Evolutionary conservation across 2,329 filamentous ascomycete species (phyloP), one percentile per base, ranked within the genome.

Genomic region (Cladophialophora yegresii): DNA sequence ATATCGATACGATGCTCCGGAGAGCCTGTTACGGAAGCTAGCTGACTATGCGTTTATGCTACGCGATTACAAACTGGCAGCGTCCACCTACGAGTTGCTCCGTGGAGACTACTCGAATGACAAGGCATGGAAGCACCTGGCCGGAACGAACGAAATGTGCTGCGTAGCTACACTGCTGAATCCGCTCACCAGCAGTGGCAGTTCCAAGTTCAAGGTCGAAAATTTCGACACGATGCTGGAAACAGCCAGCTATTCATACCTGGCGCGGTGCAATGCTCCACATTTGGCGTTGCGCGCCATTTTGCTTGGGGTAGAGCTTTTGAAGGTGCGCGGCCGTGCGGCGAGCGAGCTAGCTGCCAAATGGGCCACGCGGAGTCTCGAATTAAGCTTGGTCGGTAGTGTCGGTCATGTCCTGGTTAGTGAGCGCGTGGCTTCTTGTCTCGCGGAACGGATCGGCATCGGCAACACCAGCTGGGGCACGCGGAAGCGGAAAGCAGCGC

Each of bases 1-100:
- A 75, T 99, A 98, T 76, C 83, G 85, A 28, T 89, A 91, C 0
- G 92, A 96, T 67, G 82, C 90, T 0, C 88, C 92, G 0, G 96
- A 99, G 79, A 93, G 93, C 3, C 85, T 95, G 56, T 91, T 99
- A 86, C 88, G 95, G 40, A 96, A 96, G 74, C 81, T 99, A 55
- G 95, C 91, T 50, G 95, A 99, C 75, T 98, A 93, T 77, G 89
- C 92, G 10, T 96, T 99, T 73, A 97, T 99, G 93, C 83, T 99
- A 43, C 87, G 95, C 33, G 96, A 99, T 76, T 99, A 90, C 87
- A 97, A 96, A 77, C 81, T 99, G 40, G 91, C 95, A 9, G 86
- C 95, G 71, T 92, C 89, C 12, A 96, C 91, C 0, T 99, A 97
- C 75, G 93, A 99, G 63, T 84, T 99, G 4, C 79, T 99, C 8